Evolutionary conservation across 805 yeast species (phyloP).

Genomic region (Suhomyces emberorum): DNA sequence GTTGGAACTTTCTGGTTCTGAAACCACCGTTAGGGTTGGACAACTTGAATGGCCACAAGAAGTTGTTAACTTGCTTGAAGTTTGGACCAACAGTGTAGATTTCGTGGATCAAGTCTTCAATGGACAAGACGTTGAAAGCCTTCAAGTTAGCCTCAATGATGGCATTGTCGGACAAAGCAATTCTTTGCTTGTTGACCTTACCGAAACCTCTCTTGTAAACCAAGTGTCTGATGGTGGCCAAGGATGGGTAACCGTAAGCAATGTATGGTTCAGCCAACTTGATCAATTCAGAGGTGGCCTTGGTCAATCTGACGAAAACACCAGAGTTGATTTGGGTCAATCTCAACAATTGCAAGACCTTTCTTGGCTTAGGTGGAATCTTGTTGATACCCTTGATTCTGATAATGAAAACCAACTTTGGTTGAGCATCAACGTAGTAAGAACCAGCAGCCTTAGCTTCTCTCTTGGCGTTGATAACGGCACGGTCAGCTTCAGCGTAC

Average conservation of each 20-base stretch:
- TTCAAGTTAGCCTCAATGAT: conserved; percentile 86
- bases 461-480: conserved; percentile 82
- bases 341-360: conserved; percentile 92
- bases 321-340: conserved; percentile 92
- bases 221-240: conserved; percentile 87
- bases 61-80: conserved; percentile 98
- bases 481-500: conserved; percentile 90
- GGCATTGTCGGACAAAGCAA: conserved; percentile 82
- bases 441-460: conserved; percentile 92
- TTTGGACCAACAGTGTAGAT: conserved; percentile 95
- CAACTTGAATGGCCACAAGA: conserved; percentile 96
- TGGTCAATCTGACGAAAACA: conserved; percentile 92
- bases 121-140: conserved; percentile 86
- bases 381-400: conserved; percentile 99
- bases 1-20: conserved; percentile 97
- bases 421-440: conserved; percentile 93
- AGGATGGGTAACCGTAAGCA: conserved; percentile 96
- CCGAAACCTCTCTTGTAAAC: conserved; percentile 98
- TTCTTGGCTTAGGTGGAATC: conserved; percentile 99
- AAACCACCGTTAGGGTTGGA: conserved; percentile 97
- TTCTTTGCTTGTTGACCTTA: conserved; percentile 95
- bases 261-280: conserved; percentile 94
- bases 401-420: conserved; percentile 90
- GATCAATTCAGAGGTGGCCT: conserved; percentile 90
- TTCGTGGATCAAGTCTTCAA: conserved; percentile 95